These are phyloP conservation scores for Prunella vulgaris DNA, from an alignment of 257 asterid species.

Conservation along the genomic window DNA sequence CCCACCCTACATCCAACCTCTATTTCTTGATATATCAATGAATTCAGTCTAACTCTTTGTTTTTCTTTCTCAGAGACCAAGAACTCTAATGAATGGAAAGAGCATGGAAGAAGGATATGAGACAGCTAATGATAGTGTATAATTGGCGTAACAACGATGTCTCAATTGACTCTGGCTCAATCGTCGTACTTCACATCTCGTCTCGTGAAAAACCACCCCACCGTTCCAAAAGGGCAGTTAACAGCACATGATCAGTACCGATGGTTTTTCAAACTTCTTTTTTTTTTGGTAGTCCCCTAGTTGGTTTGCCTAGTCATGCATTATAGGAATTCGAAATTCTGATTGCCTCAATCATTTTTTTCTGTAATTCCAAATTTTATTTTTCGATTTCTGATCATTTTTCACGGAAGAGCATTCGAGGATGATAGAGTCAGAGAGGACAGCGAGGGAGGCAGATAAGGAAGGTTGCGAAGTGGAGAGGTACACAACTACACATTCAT, in stretches of 20 bases:
- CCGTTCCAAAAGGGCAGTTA: not conserved
- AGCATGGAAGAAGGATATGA: constrained; percentile 44
- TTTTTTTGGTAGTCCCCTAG: constrained; percentile 1
- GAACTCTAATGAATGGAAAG: constrained; percentile 51
- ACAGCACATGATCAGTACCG: not conserved
- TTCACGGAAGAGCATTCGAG: not conserved
- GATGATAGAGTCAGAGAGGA: not conserved
- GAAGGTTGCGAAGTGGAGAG: not conserved
- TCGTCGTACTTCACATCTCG: not conserved
- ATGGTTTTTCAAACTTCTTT: constrained; percentile 13
- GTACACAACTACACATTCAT: not conserved
- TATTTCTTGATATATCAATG: not conserved
- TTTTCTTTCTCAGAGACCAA: constrained; percentile 37
- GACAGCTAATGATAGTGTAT: constrained; percentile 31
- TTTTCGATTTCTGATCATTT: not conserved
- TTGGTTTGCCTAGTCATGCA: constrained; percentile 17
- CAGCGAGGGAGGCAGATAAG: not conserved
- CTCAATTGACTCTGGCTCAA: not conserved
- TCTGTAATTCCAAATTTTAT: not conserved
- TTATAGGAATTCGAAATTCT: constrained; percentile 14
- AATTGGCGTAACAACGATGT: not conserved
- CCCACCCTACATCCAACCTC: not conserved
- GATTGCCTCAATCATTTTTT: not conserved
- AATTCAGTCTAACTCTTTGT: not conserved
- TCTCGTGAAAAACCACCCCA: not conserved